These are phyloP conservation scores for Pulveroboletus sp. DNA, from an alignment of 768 basidiomycete genomes.

Conservation along the genomic window DNA sequence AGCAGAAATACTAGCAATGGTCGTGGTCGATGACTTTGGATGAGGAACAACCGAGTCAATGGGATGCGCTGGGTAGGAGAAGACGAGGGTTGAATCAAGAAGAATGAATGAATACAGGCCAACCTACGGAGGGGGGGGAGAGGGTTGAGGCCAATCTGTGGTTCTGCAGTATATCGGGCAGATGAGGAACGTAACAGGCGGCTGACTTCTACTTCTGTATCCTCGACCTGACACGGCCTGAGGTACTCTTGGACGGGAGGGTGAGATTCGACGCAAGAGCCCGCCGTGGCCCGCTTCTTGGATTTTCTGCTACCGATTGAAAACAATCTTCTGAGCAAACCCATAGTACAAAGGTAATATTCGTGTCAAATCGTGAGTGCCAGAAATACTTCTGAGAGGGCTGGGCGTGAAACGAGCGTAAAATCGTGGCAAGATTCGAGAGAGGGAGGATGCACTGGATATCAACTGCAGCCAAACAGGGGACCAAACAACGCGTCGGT, in stretches of 20 bases:
- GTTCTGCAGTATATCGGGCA: constrained; percentile 53
- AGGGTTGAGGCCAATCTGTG: constrained; percentile 51
- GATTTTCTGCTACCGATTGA: constrained; percentile 64
- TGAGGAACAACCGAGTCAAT: constrained; percentile 52
- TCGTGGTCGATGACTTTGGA: constrained; percentile 47
- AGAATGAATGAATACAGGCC: neutral
- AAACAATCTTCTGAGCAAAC: constrained; percentile 65
- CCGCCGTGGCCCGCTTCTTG: constrained; percentile 37
- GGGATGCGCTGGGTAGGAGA: constrained; percentile 49
- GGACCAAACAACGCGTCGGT: constrained; percentile 29
- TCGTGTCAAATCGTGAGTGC: constrained; percentile 27
- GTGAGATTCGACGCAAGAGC: constrained; percentile 25
- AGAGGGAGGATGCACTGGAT: neutral
- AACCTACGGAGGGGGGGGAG: constrained; percentile 70
- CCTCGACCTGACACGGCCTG: constrained; percentile 33
- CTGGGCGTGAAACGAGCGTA: constrained; percentile 27
- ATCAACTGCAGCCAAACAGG: constrained; percentile 42
- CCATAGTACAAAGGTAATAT: constrained; percentile 39
- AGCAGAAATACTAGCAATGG: constrained; percentile 48
- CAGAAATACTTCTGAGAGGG: constrained; percentile 16
- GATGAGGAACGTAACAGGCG: constrained; percentile 69
- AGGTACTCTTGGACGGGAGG: constrained; percentile 20
- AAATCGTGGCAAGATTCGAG: constrained; percentile 12
- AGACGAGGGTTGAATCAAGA: neutral
- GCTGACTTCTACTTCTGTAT: constrained; percentile 40